Percentiles rank a stretch among this genome's conserved stretches.
Evolutionary conservation across 2,329 filamentous ascomycete species (phyloP).

Genomic region (Trichoderma semiorbis): DNA sequence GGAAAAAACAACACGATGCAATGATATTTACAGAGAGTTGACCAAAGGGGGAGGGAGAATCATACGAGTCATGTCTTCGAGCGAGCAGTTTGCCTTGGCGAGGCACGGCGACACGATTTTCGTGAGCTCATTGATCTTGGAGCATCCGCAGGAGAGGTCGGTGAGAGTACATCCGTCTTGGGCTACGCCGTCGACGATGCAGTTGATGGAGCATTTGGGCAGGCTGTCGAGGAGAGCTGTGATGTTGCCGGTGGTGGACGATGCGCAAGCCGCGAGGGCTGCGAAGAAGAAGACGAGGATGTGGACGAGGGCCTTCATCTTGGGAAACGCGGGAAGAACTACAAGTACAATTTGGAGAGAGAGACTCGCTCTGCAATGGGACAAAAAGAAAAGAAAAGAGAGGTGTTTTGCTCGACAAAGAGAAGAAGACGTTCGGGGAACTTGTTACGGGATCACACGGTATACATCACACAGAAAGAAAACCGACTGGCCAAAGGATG

Average conservation of each 20-base stretch:
- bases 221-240: constrained; percentile 26
- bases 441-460: background rate
- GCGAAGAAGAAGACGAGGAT: constrained; percentile 19
- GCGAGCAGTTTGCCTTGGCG: constrained; percentile 31
- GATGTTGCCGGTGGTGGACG: constrained; percentile 19
- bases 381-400: background rate
- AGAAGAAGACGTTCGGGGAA: background rate
- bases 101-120: constrained; percentile 36
- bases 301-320: background rate
- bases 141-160: constrained; percentile 40
- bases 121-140: constrained; percentile 34
- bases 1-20: background rate
- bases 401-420: background rate
- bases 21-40: background rate
- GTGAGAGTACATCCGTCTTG: constrained; percentile 32
- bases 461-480: background rate
- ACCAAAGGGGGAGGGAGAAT: background rate
- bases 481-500: background rate
- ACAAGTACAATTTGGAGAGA: background rate
- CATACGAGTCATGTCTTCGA: constrained; percentile 28
- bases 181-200: constrained; percentile 33
- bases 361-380: background rate
- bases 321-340: background rate
- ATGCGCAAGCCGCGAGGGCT: constrained; percentile 14
- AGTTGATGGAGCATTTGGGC: constrained; percentile 38